A percentile compares a stretch with the other conserved stretches of the same genome.
These are phyloP conservation scores for Coccomyxa sp. DNA, from an alignment of 139 green algal species.

Conservation along the genomic window DNA sequence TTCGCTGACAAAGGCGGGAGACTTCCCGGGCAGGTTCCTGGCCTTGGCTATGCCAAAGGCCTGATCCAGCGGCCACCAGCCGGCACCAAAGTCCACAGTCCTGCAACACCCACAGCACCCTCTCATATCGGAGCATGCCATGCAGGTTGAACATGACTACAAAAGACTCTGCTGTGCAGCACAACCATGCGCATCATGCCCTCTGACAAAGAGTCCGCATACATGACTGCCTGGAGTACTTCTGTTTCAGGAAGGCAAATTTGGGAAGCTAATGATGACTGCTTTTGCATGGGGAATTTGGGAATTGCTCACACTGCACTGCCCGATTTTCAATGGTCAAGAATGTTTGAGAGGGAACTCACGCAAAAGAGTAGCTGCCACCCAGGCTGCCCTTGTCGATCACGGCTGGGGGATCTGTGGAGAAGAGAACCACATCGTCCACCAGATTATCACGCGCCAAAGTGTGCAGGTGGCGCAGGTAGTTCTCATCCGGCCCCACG, in stretches of 20 bases:
- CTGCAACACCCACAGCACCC: too few species aligned
- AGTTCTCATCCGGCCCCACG: constrained; percentile 12
- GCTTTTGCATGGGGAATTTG: too few species aligned
- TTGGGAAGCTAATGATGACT: too few species aligned
- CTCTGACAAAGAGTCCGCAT: too few species aligned
- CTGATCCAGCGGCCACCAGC: constrained; percentile 10
- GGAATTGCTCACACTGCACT: too few species aligned
- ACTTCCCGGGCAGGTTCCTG: constrained; percentile 39
- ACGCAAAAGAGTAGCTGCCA: constrained; percentile 36
- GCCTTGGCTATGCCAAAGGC: constrained; percentile 33
- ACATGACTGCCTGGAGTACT: too few species aligned
- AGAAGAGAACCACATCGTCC: constrained; percentile 41
- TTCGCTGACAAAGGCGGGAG: constrained; percentile 42
- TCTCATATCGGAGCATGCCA: too few species aligned
- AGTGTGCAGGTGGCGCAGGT: constrained; percentile 36
- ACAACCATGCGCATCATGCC: too few species aligned
- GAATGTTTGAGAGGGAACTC: neutral
- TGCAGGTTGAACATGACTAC: neutral
- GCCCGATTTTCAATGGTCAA: neutral
- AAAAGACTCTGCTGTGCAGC: too few species aligned
- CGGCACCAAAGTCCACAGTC: constrained; percentile 50
- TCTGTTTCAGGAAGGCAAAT: too few species aligned
- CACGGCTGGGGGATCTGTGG: constrained; percentile 40
- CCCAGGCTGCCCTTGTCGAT: constrained; percentile 22
- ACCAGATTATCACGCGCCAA: constrained; percentile 27